A percentile compares a stretch with the other conserved stretches of the same genome.
phyloP scores from a whole-genome alignment of 2,329 filamentous ascomycete genomes.

The Fusarium transvaalense region DNA sequence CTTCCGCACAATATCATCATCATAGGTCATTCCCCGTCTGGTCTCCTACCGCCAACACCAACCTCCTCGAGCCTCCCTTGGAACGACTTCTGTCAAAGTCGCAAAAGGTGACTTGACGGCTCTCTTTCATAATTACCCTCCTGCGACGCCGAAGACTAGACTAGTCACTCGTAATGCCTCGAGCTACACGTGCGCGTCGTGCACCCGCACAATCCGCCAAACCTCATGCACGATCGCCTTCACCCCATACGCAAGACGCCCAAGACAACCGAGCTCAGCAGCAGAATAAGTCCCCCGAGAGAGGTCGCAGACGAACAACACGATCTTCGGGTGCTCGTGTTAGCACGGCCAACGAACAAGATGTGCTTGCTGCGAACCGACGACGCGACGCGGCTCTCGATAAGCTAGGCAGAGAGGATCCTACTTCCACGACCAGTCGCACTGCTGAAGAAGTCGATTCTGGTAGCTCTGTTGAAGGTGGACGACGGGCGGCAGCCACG shows the following conservation, averaged over 20 bases:
- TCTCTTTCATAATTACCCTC: background rate
- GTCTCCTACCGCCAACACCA: conserved; percentile 8
- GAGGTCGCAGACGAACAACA: conserved; percentile 46
- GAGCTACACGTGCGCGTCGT: conserved; percentile 49
- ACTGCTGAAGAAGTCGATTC: conserved; percentile 48
- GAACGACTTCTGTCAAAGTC: conserved; percentile 10
- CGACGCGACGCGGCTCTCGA: conserved; percentile 56
- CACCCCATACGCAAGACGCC: conserved; percentile 28
- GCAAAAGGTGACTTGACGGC: conserved; percentile 1
- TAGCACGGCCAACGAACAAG: conserved; percentile 46
- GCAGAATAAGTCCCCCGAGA: conserved; percentile 34
- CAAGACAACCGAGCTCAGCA: conserved; percentile 33
- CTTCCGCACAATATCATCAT: conserved; percentile 46
- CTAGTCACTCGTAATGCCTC: conserved; percentile 45
- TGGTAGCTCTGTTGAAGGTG: conserved; percentile 54
- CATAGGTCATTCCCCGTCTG: conserved; percentile 27
- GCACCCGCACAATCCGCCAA: conserved; percentile 44
- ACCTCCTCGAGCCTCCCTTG: conserved; percentile 6
- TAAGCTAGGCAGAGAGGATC: conserved; percentile 53
- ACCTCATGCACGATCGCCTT: conserved; percentile 37
- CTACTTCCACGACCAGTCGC: conserved; percentile 48
- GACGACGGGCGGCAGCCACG: conserved; percentile 54
- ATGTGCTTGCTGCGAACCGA: conserved; percentile 44
- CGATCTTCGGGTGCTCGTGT: conserved; percentile 40
- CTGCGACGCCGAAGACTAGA: conserved; percentile 1